phyloP scores from a whole-genome alignment of 164 flowering plant species.

The Liquidambar formosana region DNA sequence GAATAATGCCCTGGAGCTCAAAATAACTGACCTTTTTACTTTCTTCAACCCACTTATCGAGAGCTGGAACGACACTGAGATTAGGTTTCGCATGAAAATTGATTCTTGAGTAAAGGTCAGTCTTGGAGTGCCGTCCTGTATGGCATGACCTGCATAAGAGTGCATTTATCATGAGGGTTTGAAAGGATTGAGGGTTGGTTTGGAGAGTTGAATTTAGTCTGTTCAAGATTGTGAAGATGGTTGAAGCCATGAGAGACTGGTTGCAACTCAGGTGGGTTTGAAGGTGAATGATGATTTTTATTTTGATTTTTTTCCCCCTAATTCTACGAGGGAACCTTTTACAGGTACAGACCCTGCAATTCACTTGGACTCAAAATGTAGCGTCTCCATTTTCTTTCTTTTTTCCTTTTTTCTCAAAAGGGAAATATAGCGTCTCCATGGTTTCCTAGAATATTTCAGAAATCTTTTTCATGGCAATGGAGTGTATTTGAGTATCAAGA shows the following conservation, averaged over 20 bases:
- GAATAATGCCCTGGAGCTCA: conserved; percentile 10
- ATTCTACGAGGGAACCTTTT: no score
- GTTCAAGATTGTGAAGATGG: not conserved
- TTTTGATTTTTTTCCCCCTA: no score
- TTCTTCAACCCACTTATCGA: conserved; percentile 13
- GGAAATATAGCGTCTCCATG: no score
- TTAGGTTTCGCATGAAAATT: not conserved
- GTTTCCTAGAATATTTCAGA: no score
- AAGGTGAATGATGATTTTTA: not conserved
- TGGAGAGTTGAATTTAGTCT: not conserved
- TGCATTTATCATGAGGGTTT: not conserved
- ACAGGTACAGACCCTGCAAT: no score
- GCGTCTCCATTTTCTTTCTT: no score
- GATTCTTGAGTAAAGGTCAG: no score
- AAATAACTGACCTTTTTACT: conserved; percentile 6
- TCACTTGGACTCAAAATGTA: no score
- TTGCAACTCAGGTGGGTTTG: not conserved
- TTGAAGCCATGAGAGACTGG: not conserved
- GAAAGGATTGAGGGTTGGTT: not conserved
- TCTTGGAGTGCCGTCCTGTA: not conserved
- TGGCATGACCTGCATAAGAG: not conserved
- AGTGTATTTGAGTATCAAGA: no score
- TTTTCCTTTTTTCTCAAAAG: no score
- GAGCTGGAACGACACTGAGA: not conserved
- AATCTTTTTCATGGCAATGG: no score